Base-by-base conservation (phyloP, 1,284 basidiomycete genomes). In the Ganoderma meredithae region DNA sequence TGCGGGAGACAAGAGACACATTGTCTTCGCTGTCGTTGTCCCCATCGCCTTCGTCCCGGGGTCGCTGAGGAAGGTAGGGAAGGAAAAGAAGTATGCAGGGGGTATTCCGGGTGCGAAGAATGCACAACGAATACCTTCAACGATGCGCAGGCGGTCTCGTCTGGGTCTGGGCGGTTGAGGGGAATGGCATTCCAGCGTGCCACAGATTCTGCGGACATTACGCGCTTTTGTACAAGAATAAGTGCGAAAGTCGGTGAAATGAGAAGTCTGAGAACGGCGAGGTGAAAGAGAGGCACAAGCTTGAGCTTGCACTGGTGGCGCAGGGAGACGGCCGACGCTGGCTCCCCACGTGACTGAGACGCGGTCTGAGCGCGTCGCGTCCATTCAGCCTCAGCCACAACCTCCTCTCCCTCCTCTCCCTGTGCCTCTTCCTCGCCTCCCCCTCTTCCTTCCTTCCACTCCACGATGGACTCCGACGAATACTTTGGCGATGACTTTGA, bases 171-270 rank as follows among this genome's bases (percentile, higher is more conserved):
- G 63, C 82, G 79, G 49, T 75, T 70, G 81, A 84, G 83, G 67
- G 90, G 85, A 56, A 91, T 91, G 12, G 89, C 85, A 71, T 92
- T 92, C 90, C 91, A 93, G 62, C 89, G 84, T 41, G 90, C 86
- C 68, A 93, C 83, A 15, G 85, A 84, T 68, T 85, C 82, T 62
- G 84, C 83, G 39, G 91, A 92, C 91, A 92, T 92, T 33, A 10
- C 17, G 19, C 9, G 55, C 9, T 31, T 41, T 49, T 62, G 25
- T 19, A 25, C 27, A 33, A 22, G 19, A 47, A 25, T n/a, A 31
- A 7, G 40, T 22, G 31, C 5, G 33, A 49, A 43, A 60, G 59
- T 33, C 33, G 33, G 25, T 40, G 40, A 56, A 19, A 39, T 39
- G n/a, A 22, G 31, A 27, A 41, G 61, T 40, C 36, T 7, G 27